A percentile compares a stretch with the other conserved stretches of the same genome.
Conservation (phyloP, 2,329 filamentous ascomycete genomes). For the Laburnicola sp. region DNA sequence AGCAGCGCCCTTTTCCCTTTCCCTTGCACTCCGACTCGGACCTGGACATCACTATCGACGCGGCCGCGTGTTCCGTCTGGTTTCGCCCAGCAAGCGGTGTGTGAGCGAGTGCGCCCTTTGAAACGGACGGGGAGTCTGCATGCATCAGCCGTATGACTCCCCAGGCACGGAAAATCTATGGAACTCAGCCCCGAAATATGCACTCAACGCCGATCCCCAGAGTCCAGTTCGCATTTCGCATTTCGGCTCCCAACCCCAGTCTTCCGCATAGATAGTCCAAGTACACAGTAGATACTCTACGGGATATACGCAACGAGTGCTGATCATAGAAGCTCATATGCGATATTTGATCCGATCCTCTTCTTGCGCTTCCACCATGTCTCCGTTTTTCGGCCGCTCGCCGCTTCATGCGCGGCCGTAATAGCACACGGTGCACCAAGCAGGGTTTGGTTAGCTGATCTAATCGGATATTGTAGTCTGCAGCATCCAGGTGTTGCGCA, state of each 20-base stretch:
- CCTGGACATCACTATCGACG: background rate
- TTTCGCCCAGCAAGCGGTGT: slow-evolving; percentile 19
- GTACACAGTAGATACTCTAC: too few species aligned
- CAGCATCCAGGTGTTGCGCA: too few species aligned
- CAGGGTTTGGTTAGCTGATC: too few species aligned
- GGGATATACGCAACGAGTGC: background rate
- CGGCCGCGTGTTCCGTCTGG: slow-evolving; percentile 4
- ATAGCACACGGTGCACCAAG: too few species aligned
- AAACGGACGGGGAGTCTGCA: slow-evolving; percentile 15
- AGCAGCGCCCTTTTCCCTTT: slow-evolving; percentile 29
- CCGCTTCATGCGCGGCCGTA: too few species aligned
- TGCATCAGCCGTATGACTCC: slow-evolving; percentile 15
- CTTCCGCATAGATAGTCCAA: too few species aligned
- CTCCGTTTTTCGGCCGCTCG: too few species aligned
- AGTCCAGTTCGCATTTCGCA: slow-evolving; percentile 7
- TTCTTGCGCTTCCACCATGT: too few species aligned
- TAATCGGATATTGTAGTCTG: too few species aligned
- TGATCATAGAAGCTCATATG: background rate
- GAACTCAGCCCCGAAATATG: slow-evolving; percentile 20
- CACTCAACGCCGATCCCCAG: slow-evolving; percentile 14
- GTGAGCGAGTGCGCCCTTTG: slow-evolving; percentile 7
- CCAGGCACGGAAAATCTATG: slow-evolving; percentile 16
- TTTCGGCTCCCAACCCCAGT: slow-evolving; percentile 13
- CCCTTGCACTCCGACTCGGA: background rate
- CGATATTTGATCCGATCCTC: too few species aligned